Evolutionary conservation across 2,329 filamentous ascomycete genomes (phyloP), one percentile per base, ranked within the genome.

Genomic region (Cercospora zeae-maydis): DNA sequence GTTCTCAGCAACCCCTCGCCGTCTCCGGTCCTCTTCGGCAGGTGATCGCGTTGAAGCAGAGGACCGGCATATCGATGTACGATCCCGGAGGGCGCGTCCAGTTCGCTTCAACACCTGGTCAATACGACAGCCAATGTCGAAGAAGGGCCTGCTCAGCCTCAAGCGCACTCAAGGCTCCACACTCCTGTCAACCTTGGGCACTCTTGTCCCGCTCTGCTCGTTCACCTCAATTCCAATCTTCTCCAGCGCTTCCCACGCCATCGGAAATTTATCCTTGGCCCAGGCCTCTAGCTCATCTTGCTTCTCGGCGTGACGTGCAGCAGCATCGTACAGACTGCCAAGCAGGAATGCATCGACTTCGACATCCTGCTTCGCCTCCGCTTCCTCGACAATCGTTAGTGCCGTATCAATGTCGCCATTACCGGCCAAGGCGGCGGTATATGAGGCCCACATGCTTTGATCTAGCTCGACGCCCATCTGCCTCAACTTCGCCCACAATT

Each of bases 391-490:
- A 34, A 91, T 79, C 62, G 81, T 78, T 69, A 87, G 84, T 2
- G 87, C 87, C 69, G 89, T 86, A 19, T 90, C 85, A 52, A 91
- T 82, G 55, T 88, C 82, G 24, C 86, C 88, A 67, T 91, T 89
- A 2, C 87, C 87, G 0, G 89, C 90, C 60, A 96, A 76, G 0
- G 90, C 90, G 8, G 87, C 89, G 53, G 90, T 81, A 74, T 96
- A 98, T 1, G 88, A 86, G 19, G 85, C 85, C 77, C 91, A 93
- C 11, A 98, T 84, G 2, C 82, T 76, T 21, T 84, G 83, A 37
- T 92, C 89, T 24, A 96, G 82, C 42, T 91, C 88, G 58, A 98
- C 83, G 31, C 95, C 91, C 82, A 96, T 88, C 61, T 82, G 81
- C 69, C 83, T 82, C 62, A 95, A 82, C 76, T 86, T 86, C 21